Conservation (phyloP, 495 filamentous ascomycete genomes). For the Lophiotrema nucula region DNA sequence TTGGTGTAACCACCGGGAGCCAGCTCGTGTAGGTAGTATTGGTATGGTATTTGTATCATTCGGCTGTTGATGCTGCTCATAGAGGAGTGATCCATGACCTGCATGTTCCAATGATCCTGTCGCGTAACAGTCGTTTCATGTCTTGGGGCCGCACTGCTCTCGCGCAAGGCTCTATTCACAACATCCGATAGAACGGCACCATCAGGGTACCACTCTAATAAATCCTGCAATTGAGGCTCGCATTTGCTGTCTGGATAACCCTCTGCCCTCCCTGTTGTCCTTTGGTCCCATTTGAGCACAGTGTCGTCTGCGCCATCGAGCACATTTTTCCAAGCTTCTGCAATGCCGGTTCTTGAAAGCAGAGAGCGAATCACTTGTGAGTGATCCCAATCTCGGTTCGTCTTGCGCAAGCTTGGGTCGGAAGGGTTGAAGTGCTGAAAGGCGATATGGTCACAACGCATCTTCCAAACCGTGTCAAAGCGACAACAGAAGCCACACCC, state of each 20-base stretch:
- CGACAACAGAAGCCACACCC: slow-evolving; percentile 23
- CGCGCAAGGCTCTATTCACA: too few relatives aligned
- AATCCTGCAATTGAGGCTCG: slow-evolving; percentile 17
- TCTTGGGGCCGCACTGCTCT: too few relatives aligned
- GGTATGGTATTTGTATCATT: too few relatives aligned
- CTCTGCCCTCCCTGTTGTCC: slow-evolving; percentile 14
- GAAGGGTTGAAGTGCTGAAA: slow-evolving; percentile 13
- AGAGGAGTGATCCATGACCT: too few relatives aligned
- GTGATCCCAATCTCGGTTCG: slow-evolving; percentile 13
- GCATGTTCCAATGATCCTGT: too few relatives aligned
- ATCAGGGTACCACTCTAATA: slow-evolving; percentile 17
- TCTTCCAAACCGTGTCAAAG: slow-evolving; percentile 14
- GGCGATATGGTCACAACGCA: slow-evolving; percentile 18
- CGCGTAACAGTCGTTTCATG: too few relatives aligned
- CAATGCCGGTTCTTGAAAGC: slow-evolving; percentile 2
- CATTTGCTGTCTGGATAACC: slow-evolving; percentile 16
- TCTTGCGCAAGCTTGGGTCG: too few relatives aligned
- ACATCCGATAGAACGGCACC: too few relatives aligned
- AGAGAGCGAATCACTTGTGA: slow-evolving; percentile 18
- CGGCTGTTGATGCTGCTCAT: too few relatives aligned
- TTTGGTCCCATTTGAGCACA: slow-evolving; percentile 7
- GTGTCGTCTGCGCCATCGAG: background rate
- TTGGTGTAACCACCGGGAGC: too few relatives aligned
- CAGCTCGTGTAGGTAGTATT: too few relatives aligned
- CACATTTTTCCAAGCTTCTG: background rate